Base-by-base conservation (phyloP, 73 alveolate species). In the Uronychia setigera region DNA sequence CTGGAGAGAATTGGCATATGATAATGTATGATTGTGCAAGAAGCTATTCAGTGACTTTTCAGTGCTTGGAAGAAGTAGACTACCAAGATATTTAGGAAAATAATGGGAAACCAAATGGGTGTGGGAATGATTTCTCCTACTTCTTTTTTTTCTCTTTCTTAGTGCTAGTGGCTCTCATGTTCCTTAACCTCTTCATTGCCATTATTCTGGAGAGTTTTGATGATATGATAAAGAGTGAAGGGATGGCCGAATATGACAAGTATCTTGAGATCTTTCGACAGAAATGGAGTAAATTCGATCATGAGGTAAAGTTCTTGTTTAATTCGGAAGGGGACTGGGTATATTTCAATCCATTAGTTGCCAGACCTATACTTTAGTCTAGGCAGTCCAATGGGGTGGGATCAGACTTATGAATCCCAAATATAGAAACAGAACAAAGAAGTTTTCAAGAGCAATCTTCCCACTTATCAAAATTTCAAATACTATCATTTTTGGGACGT, bases 171-270 rank as follows among this genome's bases (percentile, higher is more conserved):
- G 80, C 91, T 77, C 67, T 92, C 59, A 89, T 92, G 82, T 86
- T 92, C 79, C 88, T 92, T 77, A 92, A 92, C 58, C 82, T 92
- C 31, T 92, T 92, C 74, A 85, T 92, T 26, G 97, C 97, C 1
- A 90, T 92, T 74, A 89, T 92, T 32, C 57, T 92, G 87, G 82
- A 92, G 82, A 82, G 80, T 31, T 86, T 35, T 59, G 88, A 59
- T 13, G 88, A 80, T n/a, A 79, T 80, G 29, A 31, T 32, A 30
- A 29, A 29, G n/a, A 79, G 80, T 29, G 92, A 86, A 59, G 31
- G 31, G 26, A 79, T 35, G 27, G 58, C 59, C 28, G 57, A 59
- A 19, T 59, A 80, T 32, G 5, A 79, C 11, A 88, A 78, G 5
- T 27, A 46, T 9, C 27, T 79, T 1, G 88, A 31, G 25, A 26